A percentile compares a stretch with the other conserved stretches of the same genome.
Evolutionary conservation across 148 eudicot genomes (phyloP).

Genomic region (Vaccinium macrocarpon): DNA sequence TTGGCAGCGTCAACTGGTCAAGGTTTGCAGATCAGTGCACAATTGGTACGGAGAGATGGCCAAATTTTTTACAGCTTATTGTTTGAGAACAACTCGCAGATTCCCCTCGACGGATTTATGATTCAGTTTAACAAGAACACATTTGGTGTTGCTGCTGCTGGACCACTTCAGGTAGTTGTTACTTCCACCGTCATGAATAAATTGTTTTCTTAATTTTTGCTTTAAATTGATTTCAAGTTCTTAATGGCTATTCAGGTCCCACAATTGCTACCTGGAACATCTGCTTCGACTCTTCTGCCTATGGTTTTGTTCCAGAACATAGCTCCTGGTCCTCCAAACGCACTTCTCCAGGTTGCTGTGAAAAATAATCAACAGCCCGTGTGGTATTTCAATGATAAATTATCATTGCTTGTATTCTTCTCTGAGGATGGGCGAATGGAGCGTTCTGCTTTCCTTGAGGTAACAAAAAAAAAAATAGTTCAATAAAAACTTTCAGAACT

Average conservation of each 20-base stretch:
- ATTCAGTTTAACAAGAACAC: conserved; percentile 96
- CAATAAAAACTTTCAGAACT: no score
- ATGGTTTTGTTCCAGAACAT: conserved; percentile 88
- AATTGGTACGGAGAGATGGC: conserved; percentile 82
- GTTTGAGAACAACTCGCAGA: conserved; percentile 75
- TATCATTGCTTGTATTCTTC: conserved; percentile 62
- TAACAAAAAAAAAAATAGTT: conserved; percentile 24
- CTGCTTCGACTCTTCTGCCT: conserved; percentile 74
- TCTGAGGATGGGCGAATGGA: conserved; percentile 98
- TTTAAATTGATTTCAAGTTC: conserved; percentile 3
- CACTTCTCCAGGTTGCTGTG: conserved; percentile 89
- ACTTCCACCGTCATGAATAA: not conserved
- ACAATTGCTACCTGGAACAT: conserved; percentile 80
- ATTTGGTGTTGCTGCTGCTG: conserved; percentile 88
- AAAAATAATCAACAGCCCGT: conserved; percentile 97
- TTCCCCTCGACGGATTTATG: conserved; percentile 86
- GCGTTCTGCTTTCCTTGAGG: conserved; percentile 88
- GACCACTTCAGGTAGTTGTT: conserved; percentile 73
- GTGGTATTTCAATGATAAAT: conserved; percentile 86
- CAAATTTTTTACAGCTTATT: conserved; percentile 79
- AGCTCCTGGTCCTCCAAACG: conserved; percentile 79
- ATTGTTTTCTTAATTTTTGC: not conserved
- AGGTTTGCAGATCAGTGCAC: conserved; percentile 91
- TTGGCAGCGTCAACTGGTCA: conserved; percentile 80
- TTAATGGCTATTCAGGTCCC: conserved; percentile 51